Evolutionary conservation across 2,329 filamentous ascomycete genomes (phyloP).

Genomic region (Aspergillus sp.): DNA sequence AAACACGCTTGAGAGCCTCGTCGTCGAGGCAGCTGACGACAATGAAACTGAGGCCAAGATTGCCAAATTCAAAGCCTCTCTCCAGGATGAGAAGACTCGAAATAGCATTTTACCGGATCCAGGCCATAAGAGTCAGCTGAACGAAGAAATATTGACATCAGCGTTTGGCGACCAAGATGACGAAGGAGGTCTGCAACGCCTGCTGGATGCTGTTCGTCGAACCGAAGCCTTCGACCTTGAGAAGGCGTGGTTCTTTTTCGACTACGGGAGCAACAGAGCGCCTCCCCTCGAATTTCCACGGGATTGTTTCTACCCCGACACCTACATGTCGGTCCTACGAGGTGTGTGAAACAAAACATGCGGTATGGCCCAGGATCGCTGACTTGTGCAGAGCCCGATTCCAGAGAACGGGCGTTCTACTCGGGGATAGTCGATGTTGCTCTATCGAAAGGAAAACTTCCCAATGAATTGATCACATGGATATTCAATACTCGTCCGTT

Average conservation of each 20-base stretch:
- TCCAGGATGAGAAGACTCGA: slow-evolving; percentile 15
- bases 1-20: slow-evolving; percentile 62
- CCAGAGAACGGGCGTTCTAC: slow-evolving; percentile 59
- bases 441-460: slow-evolving; percentile 48
- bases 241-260: slow-evolving; percentile 60
- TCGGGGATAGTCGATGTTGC: slow-evolving; percentile 62
- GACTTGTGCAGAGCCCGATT: slow-evolving; percentile 42
- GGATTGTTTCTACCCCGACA: slow-evolving; percentile 27
- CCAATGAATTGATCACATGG: slow-evolving; percentile 68
- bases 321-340: slow-evolving; percentile 32
- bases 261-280: slow-evolving; percentile 22
- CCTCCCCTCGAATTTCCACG: slow-evolving; percentile 34
- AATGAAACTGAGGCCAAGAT: slow-evolving; percentile 57
- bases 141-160: slow-evolving; percentile 43
- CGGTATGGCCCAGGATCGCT: neutral
- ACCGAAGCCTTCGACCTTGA: slow-evolving; percentile 58
- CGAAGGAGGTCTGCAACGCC: slow-evolving; percentile 43
- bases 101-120: neutral
- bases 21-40: slow-evolving; percentile 60
- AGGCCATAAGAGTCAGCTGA: slow-evolving; percentile 19
- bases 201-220: slow-evolving; percentile 58
- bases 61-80: slow-evolving; percentile 35
- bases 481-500: slow-evolving; percentile 44
- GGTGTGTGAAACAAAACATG: slow-evolving; percentile 22
- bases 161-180: slow-evolving; percentile 47